phyloP scores from a whole-genome alignment of 2,329 filamentous ascomycete genomes.

The Fusarium ramigenum region DNA sequence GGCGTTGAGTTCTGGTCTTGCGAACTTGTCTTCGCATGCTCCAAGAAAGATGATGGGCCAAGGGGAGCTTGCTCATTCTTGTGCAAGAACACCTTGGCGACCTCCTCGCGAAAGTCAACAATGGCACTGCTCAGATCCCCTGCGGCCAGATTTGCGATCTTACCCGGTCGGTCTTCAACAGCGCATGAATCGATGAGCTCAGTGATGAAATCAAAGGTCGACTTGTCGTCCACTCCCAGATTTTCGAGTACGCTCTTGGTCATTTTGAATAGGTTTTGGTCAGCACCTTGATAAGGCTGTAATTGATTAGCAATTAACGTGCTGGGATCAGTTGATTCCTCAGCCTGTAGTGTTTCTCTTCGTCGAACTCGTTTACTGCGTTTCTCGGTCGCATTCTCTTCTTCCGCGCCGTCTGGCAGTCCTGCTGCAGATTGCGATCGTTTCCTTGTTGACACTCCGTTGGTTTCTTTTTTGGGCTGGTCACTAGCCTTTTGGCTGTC shows the following conservation, averaged over 20 bases:
- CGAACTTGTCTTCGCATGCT: slow-evolving; percentile 67
- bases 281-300: slow-evolving; percentile 65
- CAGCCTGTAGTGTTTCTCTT: slow-evolving; percentile 61
- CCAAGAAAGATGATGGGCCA: slow-evolving; percentile 69
- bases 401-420: slow-evolving; percentile 63
- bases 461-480: slow-evolving; percentile 47
- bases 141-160: slow-evolving; percentile 57
- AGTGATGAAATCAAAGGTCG: slow-evolving; percentile 55
- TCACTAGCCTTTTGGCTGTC: slow-evolving; percentile 44
- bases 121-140: slow-evolving; percentile 61
- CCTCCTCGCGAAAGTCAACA: slow-evolving; percentile 62
- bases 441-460: slow-evolving; percentile 61
- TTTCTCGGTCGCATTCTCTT: slow-evolving; percentile 67
- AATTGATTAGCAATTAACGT: slow-evolving; percentile 64
- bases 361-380: slow-evolving; percentile 73
- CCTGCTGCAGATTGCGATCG: slow-evolving; percentile 71
- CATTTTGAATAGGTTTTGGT: slow-evolving; percentile 64
- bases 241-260: slow-evolving; percentile 65
- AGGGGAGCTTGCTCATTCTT: slow-evolving; percentile 63
- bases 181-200: slow-evolving; percentile 64
- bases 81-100: slow-evolving; percentile 60
- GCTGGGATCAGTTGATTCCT: slow-evolving; percentile 63
- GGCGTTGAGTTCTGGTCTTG: slow-evolving; percentile 59
- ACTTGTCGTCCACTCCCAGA: slow-evolving; percentile 62
- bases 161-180: slow-evolving; percentile 60